Base-by-base conservation (phyloP, 2,329 filamentous ascomycete species). In the Sordariomycetes sp. region DNA sequence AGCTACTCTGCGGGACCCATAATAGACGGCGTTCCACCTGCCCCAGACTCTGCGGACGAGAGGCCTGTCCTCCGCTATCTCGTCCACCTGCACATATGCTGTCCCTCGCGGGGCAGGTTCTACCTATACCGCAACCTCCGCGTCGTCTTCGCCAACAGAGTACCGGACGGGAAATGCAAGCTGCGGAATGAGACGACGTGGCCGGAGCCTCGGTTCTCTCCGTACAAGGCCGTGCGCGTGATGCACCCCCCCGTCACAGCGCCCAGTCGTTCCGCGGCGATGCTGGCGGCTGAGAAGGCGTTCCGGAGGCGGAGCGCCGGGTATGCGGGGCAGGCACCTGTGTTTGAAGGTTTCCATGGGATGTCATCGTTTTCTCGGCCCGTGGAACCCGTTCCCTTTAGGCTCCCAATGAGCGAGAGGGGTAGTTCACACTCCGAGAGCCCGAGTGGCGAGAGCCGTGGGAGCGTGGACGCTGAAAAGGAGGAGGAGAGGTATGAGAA, bases 141-240 rank as follows among this genome's bases (percentile, higher is more conserved):
- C 16, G 90, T 97, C 40, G 93, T 99, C 3, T 99, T 99, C 69
- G 94, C 94, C 58, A 97, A 97, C 68, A 85, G 94, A 28, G 93
- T 97, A 0, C 93, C 94, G 0, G 94, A 97, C 65, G 93, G 90
- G 48, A 96, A 97, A 68, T 93, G 97, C 71, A 93, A 87, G 67
- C 78, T 99, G 46, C 81, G 87, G 35, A 97, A 95, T 66, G 94
- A 99, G 69, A 87, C 93, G 5, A 91, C 94, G 43, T 80, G 89
- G 60, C 93, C 93, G 0, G 91, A 97, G 64, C 94, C 94, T 22
- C 83, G 86, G 22, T 99, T 90, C 68, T 89, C 86, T 58, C 79
- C 86, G 1, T 97, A 96, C 74, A 96, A 92, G 68, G 82, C 88
- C 3, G 72, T 78, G 43, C 74, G 80, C 7, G 74, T 77, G 35